A percentile compares a stretch with the other conserved stretches of the same genome.
Conservation (phyloP, 331 rosid genomes). For the Malus hybrid region DNA sequence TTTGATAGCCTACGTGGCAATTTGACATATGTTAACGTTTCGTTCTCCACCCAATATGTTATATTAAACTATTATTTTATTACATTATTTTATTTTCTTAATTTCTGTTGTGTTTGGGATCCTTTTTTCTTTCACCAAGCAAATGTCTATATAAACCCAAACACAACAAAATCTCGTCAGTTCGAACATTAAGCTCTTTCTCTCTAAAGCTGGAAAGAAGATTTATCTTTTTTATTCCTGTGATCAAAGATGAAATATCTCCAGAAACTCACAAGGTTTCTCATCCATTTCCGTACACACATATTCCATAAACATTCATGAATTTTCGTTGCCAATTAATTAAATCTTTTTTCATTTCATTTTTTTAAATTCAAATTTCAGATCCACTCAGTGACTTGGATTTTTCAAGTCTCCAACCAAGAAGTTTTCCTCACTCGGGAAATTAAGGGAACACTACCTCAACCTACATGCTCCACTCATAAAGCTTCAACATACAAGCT, state of each 20-base stretch:
- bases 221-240: background rate
- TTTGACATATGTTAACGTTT: too few species aligned
- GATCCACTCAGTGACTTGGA: too few species aligned
- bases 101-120: too few species aligned
- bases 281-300: background rate
- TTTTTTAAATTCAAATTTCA: slow-evolving; percentile 17
- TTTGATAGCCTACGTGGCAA: too few species aligned
- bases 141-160: background rate
- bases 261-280: slow-evolving; percentile 47
- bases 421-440: too few species aligned
- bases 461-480: too few species aligned
- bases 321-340: background rate
- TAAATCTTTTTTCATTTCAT: background rate
- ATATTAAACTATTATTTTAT: too few species aligned
- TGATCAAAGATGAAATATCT: slow-evolving; percentile 53
- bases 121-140: background rate
- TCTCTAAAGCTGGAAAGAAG: background rate
- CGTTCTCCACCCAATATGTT: too few species aligned
- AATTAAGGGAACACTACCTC: too few species aligned
- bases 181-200: background rate
- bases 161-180: background rate
- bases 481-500: too few species aligned
- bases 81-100: too few species aligned
- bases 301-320: background rate
- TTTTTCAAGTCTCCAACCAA: too few species aligned